Evolutionary conservation across 805 yeast species (phyloP).

Genomic region (Myxozyma udenii): DNA sequence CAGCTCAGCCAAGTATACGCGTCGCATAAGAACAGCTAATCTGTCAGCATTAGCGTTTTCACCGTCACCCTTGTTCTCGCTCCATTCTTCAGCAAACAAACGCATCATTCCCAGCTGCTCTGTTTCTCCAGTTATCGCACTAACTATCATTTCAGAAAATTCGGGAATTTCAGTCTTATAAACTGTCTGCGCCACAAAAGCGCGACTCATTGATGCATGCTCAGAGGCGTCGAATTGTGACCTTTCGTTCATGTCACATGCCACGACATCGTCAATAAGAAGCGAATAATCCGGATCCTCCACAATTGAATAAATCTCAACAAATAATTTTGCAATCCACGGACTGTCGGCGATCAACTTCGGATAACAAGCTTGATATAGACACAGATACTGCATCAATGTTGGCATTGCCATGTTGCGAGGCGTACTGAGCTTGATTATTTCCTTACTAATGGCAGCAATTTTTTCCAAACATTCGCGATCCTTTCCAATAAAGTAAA

Average conservation of each 20-base stretch:
- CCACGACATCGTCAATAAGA: slow-evolving; percentile 54
- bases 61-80: neutral
- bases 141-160: neutral
- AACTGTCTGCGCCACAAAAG: neutral
- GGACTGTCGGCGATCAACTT: slow-evolving; percentile 28
- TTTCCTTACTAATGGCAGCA: slow-evolving; percentile 1
- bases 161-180: neutral
- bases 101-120: neutral
- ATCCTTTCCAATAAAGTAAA: neutral
- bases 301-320: slow-evolving; percentile 45
- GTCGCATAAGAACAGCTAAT: slow-evolving; percentile 61
- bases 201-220: neutral
- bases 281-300: slow-evolving; percentile 60
- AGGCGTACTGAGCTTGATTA: slow-evolving; percentile 43
- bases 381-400: slow-evolving; percentile 48
- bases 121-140: neutral
- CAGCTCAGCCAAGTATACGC: slow-evolving; percentile 59
- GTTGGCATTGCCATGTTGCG: slow-evolving; percentile 69
- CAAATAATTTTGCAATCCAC: slow-evolving; percentile 55
- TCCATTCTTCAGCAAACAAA: slow-evolving; percentile 1
- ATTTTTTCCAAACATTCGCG: neutral
- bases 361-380: neutral
- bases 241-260: neutral
- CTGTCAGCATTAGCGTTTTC: slow-evolving; percentile 46
- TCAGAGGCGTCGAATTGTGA: neutral